Evolutionary conservation across 228 moss, liverwort and hornwort species (phyloP), one percentile per base, ranked within the genome.

Genomic region (Sphagnum magellanicum): DNA sequence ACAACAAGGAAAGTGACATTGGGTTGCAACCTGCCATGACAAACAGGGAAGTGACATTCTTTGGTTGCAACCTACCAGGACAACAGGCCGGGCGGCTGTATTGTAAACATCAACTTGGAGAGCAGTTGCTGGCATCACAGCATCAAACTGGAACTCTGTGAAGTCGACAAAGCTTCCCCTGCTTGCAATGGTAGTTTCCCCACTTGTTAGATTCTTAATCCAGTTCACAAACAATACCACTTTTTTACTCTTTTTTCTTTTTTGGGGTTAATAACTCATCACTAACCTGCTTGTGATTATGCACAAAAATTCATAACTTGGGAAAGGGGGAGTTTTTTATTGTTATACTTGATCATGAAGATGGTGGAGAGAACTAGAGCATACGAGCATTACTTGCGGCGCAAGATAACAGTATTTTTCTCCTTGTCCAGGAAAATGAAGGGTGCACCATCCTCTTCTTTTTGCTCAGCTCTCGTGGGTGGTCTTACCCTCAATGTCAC

Each of bases 61-160:
- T 32, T 32, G 32, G 32, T 32, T 32, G 32, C 32, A 60, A 61
- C 64, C 55, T 67, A 93, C 93, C 72, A 88, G 66, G 64, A 94
- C 89, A 70, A 94, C 71, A 60, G 81, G 78, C 13, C 80, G 82
- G 4, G 91, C 94, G 60, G 91, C 85, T 71, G 80, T 79, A 52
- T 89, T 89, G 77, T 89, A 91, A 11, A 94, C 89, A 68, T 94
- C 94, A 59, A 79, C 77, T 84, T 94, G 91, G 50, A 84, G 79
- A 47, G 84, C 87, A 49, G 70, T 76, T 13, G 88, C 81, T 52
- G 91, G 91, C 52, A 94, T 72, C 52, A 94, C 91, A 7, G 81
- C 91, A 81, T 94, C 94, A 60, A 94, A 94, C 11, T 91, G 89
- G 68, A 94, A 94, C 65, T 94, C 91, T 6, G 84, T 91, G 81